Conservation (phyloP, 805 yeast species). For the Maudiozyma bulderi region DNA sequence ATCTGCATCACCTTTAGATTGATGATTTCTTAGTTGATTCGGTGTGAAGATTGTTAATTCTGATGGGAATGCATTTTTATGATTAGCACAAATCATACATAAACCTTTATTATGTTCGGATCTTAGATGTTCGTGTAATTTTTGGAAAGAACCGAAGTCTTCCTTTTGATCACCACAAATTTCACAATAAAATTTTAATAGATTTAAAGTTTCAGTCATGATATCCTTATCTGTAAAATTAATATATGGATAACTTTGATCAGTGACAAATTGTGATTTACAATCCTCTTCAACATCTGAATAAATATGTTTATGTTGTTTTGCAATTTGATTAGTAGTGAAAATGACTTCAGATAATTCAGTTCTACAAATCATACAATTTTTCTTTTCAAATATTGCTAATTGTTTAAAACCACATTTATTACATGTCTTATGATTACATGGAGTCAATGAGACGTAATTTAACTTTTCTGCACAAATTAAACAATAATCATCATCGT, state of each 20-base stretch:
- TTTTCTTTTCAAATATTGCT: conserved; percentile 60
- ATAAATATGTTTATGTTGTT: conserved; percentile 14
- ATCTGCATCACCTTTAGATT: conserved; percentile 53
- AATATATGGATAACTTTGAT: conserved; percentile 20
- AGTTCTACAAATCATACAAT: conserved; percentile 79
- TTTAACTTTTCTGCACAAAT: conserved; percentile 71
- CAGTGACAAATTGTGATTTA: neutral
- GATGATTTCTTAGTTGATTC: conserved; percentile 60
- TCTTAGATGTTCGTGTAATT: conserved; percentile 55
- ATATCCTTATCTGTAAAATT: conserved; percentile 50
- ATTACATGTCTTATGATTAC: conserved; percentile 81
- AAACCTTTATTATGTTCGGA: conserved; percentile 50
- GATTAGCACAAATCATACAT: conserved; percentile 71
- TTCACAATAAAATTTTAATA: conserved; percentile 52
- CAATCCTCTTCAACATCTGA: conserved; percentile 19
- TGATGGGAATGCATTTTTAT: conserved; percentile 64
- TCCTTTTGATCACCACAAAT: conserved; percentile 29
- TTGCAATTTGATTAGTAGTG: conserved; percentile 32
- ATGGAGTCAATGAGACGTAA: conserved; percentile 66
- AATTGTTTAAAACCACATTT: conserved; percentile 74
- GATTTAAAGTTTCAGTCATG: conserved; percentile 36
- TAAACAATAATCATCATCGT: conserved; percentile 46
- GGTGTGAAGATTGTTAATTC: conserved; percentile 58
- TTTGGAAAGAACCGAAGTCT: conserved; percentile 41
- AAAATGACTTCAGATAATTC: conserved; percentile 51